Percentiles rank a stretch among this genome's conserved stretches.
Evolutionary conservation across 2,329 filamentous ascomycete genomes (phyloP).

Genomic region (Colletotrichum abscissum): DNA sequence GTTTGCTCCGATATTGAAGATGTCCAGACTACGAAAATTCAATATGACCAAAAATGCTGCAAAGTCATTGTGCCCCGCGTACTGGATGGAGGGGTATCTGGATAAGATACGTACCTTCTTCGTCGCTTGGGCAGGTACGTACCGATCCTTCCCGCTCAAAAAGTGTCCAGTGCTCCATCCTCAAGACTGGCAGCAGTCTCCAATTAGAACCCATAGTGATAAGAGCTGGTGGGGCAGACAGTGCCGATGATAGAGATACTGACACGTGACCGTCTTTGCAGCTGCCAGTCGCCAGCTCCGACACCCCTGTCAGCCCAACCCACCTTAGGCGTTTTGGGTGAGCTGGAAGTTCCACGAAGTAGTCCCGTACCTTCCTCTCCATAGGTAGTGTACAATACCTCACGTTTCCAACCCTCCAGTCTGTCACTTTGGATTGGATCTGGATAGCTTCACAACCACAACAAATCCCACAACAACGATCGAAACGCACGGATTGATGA

Average conservation of each 20-base stretch:
- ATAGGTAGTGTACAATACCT: background rate
- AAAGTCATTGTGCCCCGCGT: slow-evolving; percentile 37
- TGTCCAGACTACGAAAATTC: background rate
- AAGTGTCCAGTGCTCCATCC: background rate
- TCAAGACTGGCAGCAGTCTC: background rate
- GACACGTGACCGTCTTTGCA: slow-evolving; percentile 34
- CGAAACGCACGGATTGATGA: slow-evolving; percentile 31
- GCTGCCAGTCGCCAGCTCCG: slow-evolving; percentile 2
- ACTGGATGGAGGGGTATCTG: slow-evolving; percentile 34
- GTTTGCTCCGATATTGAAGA: background rate
- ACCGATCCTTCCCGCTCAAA: background rate
- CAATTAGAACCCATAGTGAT: background rate
- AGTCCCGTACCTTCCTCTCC: background rate
- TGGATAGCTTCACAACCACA: slow-evolving; percentile 23
- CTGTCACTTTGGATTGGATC: slow-evolving; percentile 14
- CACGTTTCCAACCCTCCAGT: background rate
- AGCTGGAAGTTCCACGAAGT: slow-evolving; percentile 37
- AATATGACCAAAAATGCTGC: background rate
- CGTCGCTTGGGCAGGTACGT: background rate
- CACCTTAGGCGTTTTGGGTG: slow-evolving; percentile 37
- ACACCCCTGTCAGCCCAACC: slow-evolving; percentile 26
- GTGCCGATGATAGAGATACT: no score
- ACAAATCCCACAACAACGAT: slow-evolving; percentile 8
- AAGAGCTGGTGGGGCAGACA: background rate
- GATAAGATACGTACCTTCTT: slow-evolving; percentile 28